Conservation (phyloP, 441 rosid species). For the Gossypium schwendimanii region DNA sequence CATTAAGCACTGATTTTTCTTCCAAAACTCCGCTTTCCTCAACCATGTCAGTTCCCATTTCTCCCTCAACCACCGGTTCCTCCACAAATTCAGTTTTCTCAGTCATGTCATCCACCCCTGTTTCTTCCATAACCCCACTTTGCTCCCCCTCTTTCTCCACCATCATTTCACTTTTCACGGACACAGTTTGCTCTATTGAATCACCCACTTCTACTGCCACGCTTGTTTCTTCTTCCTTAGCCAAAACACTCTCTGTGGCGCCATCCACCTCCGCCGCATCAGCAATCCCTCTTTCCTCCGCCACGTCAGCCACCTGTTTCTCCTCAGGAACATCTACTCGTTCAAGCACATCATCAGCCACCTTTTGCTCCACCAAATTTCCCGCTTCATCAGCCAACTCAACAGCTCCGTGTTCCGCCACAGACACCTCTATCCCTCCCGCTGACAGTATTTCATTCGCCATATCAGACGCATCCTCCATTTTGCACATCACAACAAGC, state of each 20-base stretch:
- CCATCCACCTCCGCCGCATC: not conserved
- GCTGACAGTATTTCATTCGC: slow-evolving; percentile 8
- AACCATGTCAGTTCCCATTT: slow-evolving; percentile 5
- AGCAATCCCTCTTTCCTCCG: not conserved
- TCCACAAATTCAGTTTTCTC: not conserved
- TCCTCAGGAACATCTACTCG: not conserved
- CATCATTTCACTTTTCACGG: slow-evolving; percentile 14
- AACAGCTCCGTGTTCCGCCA: not conserved
- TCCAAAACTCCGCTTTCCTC: slow-evolving; percentile 10
- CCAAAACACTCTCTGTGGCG: not conserved
- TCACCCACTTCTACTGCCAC: not conserved
- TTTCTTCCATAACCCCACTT: slow-evolving; percentile 7
- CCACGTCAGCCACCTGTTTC: not conserved
- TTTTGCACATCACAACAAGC: slow-evolving; percentile 13
- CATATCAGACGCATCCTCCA: slow-evolving; percentile 13
- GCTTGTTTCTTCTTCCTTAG: not conserved
- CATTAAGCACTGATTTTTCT: not conserved
- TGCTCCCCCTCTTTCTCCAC: not conserved
- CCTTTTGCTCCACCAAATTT: not conserved
- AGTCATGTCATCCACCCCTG: not conserved
- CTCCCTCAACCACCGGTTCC: not conserved
- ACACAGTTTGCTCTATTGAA: not conserved
- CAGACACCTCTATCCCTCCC: not conserved
- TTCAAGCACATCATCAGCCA: not conserved
- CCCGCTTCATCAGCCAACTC: not conserved